These are phyloP conservation scores for Meyerozyma carpophila DNA, from an alignment of 1,139 yeast species.

Conservation along the genomic window DNA sequence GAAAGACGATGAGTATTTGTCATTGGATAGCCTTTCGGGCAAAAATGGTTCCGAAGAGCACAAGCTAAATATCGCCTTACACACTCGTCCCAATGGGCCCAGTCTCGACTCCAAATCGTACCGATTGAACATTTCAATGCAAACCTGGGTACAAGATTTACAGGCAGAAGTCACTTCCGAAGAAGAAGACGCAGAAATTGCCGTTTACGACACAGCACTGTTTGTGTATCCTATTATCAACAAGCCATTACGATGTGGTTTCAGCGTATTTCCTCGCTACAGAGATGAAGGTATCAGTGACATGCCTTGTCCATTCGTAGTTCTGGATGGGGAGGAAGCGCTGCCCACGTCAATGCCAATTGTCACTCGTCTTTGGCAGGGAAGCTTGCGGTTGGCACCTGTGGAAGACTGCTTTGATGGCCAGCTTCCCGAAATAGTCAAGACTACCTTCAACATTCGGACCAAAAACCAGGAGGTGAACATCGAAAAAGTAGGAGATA, in stretches of 20 bases:
- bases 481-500: conserved; percentile 15
- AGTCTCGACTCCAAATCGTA: conserved; percentile 3
- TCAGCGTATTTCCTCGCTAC: conserved; percentile 34
- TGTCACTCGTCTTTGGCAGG: conserved; percentile 45
- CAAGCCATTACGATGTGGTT: conserved; percentile 30
- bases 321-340: conserved; percentile 11
- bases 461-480: conserved; percentile 28
- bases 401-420: conserved; percentile 1
- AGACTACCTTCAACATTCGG: conserved; percentile 17
- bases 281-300: conserved; percentile 18
- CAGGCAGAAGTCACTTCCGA: background rate
- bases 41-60: conserved; percentile 9
- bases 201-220: conserved; percentile 26
- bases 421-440: conserved; percentile 11
- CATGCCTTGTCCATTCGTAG: conserved; percentile 41
- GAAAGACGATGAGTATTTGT: conserved; percentile 40
- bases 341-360: conserved; percentile 31
- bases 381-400: conserved; percentile 16
- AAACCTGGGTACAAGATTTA: background rate
- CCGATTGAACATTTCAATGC: background rate
- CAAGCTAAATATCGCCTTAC: conserved; percentile 22
- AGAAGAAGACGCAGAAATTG: conserved; percentile 3
- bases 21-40: conserved; percentile 12
- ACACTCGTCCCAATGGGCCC: conserved; percentile 13
- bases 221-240: conserved; percentile 26